Conservation (phyloP, 345 rosid species). For the Salix udensis region DNA sequence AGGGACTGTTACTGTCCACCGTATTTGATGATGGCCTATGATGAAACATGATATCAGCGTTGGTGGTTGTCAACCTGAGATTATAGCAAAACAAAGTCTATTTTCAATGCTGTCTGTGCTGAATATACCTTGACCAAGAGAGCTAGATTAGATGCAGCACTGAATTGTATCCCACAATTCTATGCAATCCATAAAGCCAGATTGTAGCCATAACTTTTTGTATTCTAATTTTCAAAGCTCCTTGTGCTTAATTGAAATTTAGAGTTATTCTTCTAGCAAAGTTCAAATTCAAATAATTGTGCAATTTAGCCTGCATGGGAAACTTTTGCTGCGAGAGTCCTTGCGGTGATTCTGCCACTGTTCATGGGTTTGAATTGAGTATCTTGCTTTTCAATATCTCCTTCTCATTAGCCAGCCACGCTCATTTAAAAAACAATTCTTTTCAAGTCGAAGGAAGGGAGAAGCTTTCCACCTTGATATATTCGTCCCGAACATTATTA, state of each 20-base stretch:
- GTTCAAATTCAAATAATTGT: neutral
- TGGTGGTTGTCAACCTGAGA: constrained; percentile 8
- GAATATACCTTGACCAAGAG: neutral
- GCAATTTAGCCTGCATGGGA: neutral
- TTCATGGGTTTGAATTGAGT: neutral
- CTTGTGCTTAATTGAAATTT: neutral
- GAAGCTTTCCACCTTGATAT: constrained; percentile 52
- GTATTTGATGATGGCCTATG: constrained; percentile 44
- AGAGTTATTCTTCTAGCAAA: neutral
- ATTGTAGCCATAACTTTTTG: constrained; percentile 1
- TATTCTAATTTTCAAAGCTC: neutral
- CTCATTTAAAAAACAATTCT: neutral
- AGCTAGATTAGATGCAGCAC: constrained; percentile 10
- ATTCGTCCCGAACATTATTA: constrained; percentile 60
- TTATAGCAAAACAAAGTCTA: neutral
- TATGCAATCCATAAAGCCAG: neutral
- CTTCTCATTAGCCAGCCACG: neutral
- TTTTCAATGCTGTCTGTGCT: neutral
- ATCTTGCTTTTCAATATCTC: neutral
- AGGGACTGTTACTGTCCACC: constrained; percentile 57
- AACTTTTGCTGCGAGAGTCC: neutral
- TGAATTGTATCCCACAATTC: constrained; percentile 9
- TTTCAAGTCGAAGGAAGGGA: too few species aligned
- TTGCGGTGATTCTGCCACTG: neutral
- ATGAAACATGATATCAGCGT: neutral